These are phyloP conservation scores for Syzygium grande DNA, from an alignment of 345 rosid genomes.

Conservation along the genomic window DNA sequence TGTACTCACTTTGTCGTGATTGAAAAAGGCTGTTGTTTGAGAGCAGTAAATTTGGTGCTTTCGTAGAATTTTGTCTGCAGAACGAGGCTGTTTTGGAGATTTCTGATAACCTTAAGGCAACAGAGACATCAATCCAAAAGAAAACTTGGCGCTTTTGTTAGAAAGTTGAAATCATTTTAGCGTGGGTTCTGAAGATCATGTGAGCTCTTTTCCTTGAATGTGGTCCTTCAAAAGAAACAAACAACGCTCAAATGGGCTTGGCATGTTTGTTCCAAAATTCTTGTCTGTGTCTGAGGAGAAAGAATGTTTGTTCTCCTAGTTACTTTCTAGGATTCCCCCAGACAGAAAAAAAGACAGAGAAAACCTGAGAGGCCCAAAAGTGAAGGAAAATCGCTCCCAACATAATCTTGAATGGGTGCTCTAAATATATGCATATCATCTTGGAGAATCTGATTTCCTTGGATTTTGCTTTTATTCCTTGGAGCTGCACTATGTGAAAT, in stretches of 20 bases:
- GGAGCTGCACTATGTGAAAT: constrained; percentile 7
- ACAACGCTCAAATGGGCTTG: neutral
- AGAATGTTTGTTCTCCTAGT: neutral
- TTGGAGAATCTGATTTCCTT: constrained; percentile 21
- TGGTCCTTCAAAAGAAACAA: neutral
- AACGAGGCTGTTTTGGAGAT: neutral
- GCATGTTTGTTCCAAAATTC: neutral
- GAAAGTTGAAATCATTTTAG: neutral
- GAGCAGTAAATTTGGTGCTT: neutral
- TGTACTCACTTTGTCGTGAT: neutral
- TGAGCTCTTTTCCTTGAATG: neutral
- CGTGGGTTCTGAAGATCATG: neutral
- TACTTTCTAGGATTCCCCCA: constrained; percentile 16
- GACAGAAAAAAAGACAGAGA: constrained; percentile 7
- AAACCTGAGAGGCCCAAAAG: neutral
- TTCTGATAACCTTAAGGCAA: neutral
- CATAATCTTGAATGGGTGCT: constrained; percentile 2
- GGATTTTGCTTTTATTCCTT: constrained; percentile 9
- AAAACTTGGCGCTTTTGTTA: neutral
- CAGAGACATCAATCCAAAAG: neutral
- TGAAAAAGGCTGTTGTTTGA: neutral
- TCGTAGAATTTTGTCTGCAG: neutral
- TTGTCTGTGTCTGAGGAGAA: neutral
- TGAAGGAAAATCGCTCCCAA: constrained; percentile 3
- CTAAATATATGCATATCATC: neutral